Conservation (phyloP, 345 rosid genomes). For the Eutrema japonicum region DNA sequence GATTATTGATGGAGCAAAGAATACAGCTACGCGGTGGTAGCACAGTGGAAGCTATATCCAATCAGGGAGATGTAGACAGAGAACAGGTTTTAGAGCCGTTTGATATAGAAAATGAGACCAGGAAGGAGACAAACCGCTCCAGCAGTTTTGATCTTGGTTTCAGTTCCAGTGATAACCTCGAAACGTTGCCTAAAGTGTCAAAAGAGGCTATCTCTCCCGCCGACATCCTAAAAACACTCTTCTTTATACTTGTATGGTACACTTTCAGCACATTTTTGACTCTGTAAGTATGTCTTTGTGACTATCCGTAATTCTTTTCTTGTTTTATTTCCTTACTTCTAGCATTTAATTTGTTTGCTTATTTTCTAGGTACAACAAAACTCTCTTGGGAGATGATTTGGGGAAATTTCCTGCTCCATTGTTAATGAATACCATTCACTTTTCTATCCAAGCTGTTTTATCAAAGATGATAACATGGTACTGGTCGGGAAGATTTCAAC, state of each 20-base stretch:
- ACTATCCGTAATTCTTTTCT: conserved; percentile 1
- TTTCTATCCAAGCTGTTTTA: conserved; percentile 87
- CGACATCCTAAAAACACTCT: conserved; percentile 86
- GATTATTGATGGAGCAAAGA: conserved; percentile 48
- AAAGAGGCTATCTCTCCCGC: conserved; percentile 57
- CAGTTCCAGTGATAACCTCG: conserved; percentile 37
- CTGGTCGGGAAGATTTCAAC: conserved; percentile 80
- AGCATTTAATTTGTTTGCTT: conserved; percentile 23
- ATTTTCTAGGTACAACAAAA: conserved; percentile 81
- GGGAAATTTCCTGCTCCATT: conserved; percentile 98
- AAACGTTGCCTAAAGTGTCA: conserved; percentile 44
- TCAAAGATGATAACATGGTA: conserved; percentile 78
- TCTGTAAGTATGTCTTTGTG: conserved; percentile 65
- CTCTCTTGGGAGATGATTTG: conserved; percentile 90
- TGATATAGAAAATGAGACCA: conserved; percentile 59
- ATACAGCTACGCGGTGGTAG: conserved; percentile 54
- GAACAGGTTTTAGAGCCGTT: conserved; percentile 50
- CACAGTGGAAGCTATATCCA: conserved; percentile 36
- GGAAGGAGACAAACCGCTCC: conserved; percentile 45
- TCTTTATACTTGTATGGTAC: conserved; percentile 97
- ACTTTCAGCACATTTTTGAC: conserved; percentile 99
- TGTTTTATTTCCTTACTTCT: conserved; percentile 6
- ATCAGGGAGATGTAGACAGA: conserved; percentile 43
- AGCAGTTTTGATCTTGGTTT: conserved; percentile 47
- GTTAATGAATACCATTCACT: conserved; percentile 93